A percentile compares a stretch with the other conserved stretches of the same genome.
phyloP scores from a whole-genome alignment of 208 protist species.

The Wallacemonas sp. region DNA sequence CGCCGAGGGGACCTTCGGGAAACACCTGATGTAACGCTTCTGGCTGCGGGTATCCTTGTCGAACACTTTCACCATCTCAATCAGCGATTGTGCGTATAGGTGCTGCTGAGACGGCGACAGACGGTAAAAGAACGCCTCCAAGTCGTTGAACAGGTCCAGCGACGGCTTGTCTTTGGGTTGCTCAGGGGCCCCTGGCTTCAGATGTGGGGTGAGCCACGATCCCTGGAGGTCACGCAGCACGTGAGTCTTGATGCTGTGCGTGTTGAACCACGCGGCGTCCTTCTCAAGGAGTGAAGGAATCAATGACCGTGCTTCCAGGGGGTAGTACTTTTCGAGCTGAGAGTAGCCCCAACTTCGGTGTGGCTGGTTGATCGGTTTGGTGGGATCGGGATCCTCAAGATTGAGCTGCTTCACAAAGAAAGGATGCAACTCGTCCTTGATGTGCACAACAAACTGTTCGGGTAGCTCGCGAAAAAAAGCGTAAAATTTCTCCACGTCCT shows the following conservation, averaged over 20 bases:
- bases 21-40: background rate
- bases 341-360: background rate
- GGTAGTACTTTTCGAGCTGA: conserved; percentile 4
- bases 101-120: conserved; percentile 26
- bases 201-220: background rate
- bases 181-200: background rate
- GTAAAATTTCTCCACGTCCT: background rate
- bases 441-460: background rate
- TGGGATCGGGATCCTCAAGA: background rate
- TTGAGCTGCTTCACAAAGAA: background rate
- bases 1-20: conserved; percentile 18
- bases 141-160: background rate
- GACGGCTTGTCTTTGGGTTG: background rate
- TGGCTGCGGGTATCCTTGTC: background rate
- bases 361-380: background rate
- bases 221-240: conserved; percentile 3
- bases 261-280: conserved; percentile 2
- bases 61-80: background rate
- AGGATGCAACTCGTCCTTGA: background rate
- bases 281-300: background rate
- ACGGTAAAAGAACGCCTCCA: conserved; percentile 1
- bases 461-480: background rate
- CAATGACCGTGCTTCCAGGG: background rate
- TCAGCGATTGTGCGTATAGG: conserved; percentile 17
- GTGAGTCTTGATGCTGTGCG: background rate